These are phyloP conservation scores for Coelastrella sp. DNA, from an alignment of 139 green algal species.

Conservation along the genomic window DNA sequence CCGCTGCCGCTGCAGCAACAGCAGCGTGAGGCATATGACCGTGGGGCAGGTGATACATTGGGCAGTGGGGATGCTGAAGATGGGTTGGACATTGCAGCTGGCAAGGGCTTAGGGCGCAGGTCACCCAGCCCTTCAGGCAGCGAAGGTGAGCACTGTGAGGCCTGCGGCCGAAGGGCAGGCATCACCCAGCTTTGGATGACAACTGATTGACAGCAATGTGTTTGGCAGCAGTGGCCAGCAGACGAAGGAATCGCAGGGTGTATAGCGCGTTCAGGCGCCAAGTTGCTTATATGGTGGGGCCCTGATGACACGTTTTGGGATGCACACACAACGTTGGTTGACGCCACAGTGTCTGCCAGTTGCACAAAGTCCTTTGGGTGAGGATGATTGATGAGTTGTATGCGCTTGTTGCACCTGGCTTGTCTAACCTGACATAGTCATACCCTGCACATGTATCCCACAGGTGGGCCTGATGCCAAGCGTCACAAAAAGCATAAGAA, in stretches of 20 bases:
- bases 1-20: background rate
- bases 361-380: too few relatives aligned
- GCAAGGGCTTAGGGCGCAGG: slow-evolving; percentile 16
- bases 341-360: too few relatives aligned
- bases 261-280: too few relatives aligned
- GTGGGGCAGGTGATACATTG: background rate
- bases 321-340: too few relatives aligned
- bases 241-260: too few relatives aligned
- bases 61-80: background rate
- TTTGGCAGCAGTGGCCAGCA: too few relatives aligned
- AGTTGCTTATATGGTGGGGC: too few relatives aligned
- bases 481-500: slow-evolving; percentile 40
- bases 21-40: background rate
- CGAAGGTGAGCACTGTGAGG: slow-evolving; percentile 50
- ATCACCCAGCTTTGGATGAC: too few relatives aligned
- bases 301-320: too few relatives aligned
- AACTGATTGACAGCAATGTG: too few relatives aligned
- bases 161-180: background rate
- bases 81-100: slow-evolving; percentile 28
- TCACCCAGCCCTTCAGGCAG: slow-evolving; percentile 5
- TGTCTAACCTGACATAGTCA: background rate
- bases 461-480: slow-evolving; percentile 35
- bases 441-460: background rate
- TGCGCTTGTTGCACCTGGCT: too few relatives aligned
- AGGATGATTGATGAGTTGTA: too few relatives aligned